Evolutionary conservation across 2,329 filamentous ascomycete species (phyloP).

Genomic region (Achaetomium macrosporum): DNA sequence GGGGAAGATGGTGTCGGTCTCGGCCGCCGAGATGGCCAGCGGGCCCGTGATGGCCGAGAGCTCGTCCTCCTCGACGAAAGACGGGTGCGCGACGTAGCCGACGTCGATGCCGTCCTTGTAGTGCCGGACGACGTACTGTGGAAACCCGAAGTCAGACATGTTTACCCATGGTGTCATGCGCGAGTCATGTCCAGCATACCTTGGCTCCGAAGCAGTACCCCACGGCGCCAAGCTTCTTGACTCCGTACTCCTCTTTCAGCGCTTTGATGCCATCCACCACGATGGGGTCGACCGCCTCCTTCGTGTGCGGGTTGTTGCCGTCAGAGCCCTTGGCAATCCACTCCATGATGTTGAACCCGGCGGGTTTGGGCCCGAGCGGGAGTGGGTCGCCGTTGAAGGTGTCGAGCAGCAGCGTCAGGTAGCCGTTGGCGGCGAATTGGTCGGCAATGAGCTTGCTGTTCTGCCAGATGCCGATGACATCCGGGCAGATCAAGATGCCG

Average conservation of each 20-base stretch:
- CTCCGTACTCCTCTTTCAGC: slow-evolving; percentile 48
- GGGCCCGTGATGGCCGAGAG: slow-evolving; percentile 60
- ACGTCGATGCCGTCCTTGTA: slow-evolving; percentile 58
- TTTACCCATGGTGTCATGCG: background rate
- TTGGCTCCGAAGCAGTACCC: slow-evolving; percentile 76
- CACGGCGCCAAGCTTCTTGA: slow-evolving; percentile 56
- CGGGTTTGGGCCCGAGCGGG: slow-evolving; percentile 41
- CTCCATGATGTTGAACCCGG: slow-evolving; percentile 36
- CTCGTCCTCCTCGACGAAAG: slow-evolving; percentile 64
- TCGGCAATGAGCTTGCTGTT: slow-evolving; percentile 65
- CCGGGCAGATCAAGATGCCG: slow-evolving; percentile 43
- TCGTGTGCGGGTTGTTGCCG: slow-evolving; percentile 46
- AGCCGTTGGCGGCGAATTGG: slow-evolving; percentile 68
- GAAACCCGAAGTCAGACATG: too few species aligned
- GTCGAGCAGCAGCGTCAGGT: slow-evolving; percentile 63
- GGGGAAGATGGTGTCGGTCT: slow-evolving; percentile 62
- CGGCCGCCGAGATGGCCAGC: slow-evolving; percentile 59
- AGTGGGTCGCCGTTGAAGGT: slow-evolving; percentile 63
- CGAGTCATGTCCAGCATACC: slow-evolving; percentile 33
- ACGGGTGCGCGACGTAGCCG: slow-evolving; percentile 71
- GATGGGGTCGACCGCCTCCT: slow-evolving; percentile 41
- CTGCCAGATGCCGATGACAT: slow-evolving; percentile 49
- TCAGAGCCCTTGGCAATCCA: slow-evolving; percentile 41
- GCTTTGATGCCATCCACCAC: slow-evolving; percentile 49
- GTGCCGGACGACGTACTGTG: slow-evolving; percentile 63